Base-by-base conservation (phyloP, 805 yeast genomes). In the Wickerhamiella bombiphila region DNA sequence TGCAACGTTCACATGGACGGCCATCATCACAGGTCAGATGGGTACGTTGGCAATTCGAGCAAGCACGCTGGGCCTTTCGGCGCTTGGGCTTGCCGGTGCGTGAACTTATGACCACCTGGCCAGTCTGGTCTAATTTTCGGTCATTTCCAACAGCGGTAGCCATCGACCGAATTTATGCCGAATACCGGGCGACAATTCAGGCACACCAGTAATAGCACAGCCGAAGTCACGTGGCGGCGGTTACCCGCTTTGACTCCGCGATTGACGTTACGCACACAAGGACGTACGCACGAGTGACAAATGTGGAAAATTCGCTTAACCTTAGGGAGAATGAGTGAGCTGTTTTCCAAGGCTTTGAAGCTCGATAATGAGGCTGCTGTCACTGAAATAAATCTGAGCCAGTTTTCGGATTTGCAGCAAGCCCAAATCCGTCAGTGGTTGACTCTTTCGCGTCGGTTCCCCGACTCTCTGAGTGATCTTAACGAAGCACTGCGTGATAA, bases 21-120 rank as follows among this genome's bases (percentile, higher is more conserved):
- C 61, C 69, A 19, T 75, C 71, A 49, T 86, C 95, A 57, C 98
- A 88, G 0, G 96, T 81, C 66, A 86, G 72, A 56, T 88, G 98
- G 2, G 93, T 80, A 49, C 74, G 72, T 42, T 86, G 85, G 54
- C 98, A 88, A 58, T 86, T 91, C 29, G 72, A 71, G 49, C 98
- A 88, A 4, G 98, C 97, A 40, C 93, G 65, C 5, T 76, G 65
- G 0, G 91, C 86, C 54, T 86, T 86, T 50, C 69, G 69, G 30
- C 75, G 65, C 21, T 61, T 57, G 15, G 64, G 61, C 31, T 54
- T 48, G 13, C n/a, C n/a, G n/a, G n/a, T n/a, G n/a, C n/a, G n/a
- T n/a, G n/a, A n/a, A n/a, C n/a, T n/a, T n/a, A n/a, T n/a, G n/a
- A n/a, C n/a, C n/a, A n/a, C n/a, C n/a, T n/a, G n/a, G n/a, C n/a